These are phyloP conservation scores for Monosporascus ibericus DNA, from an alignment of 2,329 filamentous ascomycete species.

Conservation along the genomic window DNA sequence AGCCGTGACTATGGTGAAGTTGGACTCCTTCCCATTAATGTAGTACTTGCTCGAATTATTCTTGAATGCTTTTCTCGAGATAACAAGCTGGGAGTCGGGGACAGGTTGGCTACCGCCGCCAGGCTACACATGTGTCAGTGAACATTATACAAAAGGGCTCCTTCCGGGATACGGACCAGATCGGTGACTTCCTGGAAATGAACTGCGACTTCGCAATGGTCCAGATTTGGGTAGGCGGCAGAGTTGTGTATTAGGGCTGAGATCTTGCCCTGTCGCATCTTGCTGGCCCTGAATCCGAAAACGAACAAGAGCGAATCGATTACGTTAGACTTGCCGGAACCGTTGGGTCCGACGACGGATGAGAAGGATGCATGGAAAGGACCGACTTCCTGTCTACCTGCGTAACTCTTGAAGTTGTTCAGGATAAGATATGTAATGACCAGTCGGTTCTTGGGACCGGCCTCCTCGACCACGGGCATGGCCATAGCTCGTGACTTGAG, in stretches of 20 bases:
- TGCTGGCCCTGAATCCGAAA: slow-evolving; percentile 98
- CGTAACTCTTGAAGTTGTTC: slow-evolving; percentile 98
- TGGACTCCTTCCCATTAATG: slow-evolving; percentile 84
- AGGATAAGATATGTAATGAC: slow-evolving; percentile 90
- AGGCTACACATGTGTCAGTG: slow-evolving; percentile 41
- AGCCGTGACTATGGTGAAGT: slow-evolving; percentile 85
- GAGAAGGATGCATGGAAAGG: slow-evolving; percentile 97
- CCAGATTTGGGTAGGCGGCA: slow-evolving; percentile 74
- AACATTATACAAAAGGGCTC: neutral
- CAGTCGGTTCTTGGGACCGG: slow-evolving; percentile 74
- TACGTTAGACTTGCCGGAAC: slow-evolving; percentile 97
- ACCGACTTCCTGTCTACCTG: slow-evolving; percentile 87
- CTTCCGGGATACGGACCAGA: slow-evolving; percentile 40
- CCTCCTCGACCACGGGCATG: slow-evolving; percentile 64
- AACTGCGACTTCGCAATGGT: slow-evolving; percentile 91
- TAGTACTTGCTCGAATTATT: slow-evolving; percentile 99
- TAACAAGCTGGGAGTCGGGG: slow-evolving; percentile 75
- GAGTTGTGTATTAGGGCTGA: slow-evolving; percentile 98
- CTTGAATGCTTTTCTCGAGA: slow-evolving; percentile 90
- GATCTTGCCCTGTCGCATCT: slow-evolving; percentile 98
- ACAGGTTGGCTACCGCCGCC: slow-evolving; percentile 70
- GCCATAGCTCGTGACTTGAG: slow-evolving; percentile 74
- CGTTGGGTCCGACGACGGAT: slow-evolving; percentile 94
- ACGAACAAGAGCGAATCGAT: slow-evolving; percentile 97
- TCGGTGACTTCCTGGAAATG: slow-evolving; percentile 96